Evolutionary conservation across 2,329 filamentous ascomycete genomes (phyloP).

Genomic region (Pyrenochaeta sp.): DNA sequence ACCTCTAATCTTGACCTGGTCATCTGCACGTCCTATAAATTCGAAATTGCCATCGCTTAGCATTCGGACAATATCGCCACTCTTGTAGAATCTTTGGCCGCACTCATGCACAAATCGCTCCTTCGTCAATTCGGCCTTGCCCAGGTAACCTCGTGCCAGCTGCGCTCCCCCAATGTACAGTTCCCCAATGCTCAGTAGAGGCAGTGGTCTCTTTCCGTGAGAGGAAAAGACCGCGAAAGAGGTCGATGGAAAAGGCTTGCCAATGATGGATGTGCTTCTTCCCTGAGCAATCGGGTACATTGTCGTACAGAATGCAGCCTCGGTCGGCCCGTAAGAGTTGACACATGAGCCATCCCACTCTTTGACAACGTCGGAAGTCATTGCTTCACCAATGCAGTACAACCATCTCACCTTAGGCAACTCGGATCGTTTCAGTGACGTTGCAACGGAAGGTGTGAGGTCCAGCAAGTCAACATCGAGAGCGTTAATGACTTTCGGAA

Average conservation of each 20-base stretch:
- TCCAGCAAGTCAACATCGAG: conserved; percentile 51
- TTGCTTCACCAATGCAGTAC: conserved; percentile 56
- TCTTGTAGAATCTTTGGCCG: conserved; percentile 48
- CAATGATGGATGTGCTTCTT: conserved; percentile 51
- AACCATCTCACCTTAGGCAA: conserved; percentile 52
- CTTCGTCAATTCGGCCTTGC: conserved; percentile 41
- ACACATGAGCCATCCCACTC: conserved; percentile 53
- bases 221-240: conserved; percentile 49
- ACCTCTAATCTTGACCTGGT: conserved; percentile 53
- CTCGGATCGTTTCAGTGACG: conserved; percentile 40
- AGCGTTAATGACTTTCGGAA: conserved; percentile 45
- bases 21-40: conserved; percentile 49
- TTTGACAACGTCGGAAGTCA: conserved; percentile 49
- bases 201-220: conserved; percentile 41
- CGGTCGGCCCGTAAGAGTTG: conserved; percentile 56
- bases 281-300: conserved; percentile 45
- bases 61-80: conserved; percentile 51
- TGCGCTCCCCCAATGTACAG: conserved; percentile 58
- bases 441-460: conserved; percentile 54
- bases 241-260: conserved; percentile 52
- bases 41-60: conserved; percentile 50
- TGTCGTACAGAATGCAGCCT: conserved; percentile 57
- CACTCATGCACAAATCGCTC: conserved; percentile 40
- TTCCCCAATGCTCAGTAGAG: conserved; percentile 54
- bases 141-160: conserved; percentile 56